Conservation (phyloP, 2,329 filamentous ascomycete genomes). For the Hirsutella thompsonii region DNA sequence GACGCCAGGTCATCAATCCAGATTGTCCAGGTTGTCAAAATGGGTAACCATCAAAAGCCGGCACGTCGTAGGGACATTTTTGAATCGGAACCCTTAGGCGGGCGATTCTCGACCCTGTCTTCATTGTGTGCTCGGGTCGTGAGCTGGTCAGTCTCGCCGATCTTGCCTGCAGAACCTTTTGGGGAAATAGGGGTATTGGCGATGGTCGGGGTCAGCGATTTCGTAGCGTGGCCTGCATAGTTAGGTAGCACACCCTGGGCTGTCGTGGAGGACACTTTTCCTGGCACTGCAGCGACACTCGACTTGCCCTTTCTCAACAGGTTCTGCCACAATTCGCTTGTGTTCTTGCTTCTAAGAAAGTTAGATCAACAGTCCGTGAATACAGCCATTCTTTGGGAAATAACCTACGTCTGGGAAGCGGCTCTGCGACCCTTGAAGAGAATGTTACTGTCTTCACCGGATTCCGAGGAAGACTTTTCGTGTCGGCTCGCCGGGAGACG, state of each 20-base stretch:
- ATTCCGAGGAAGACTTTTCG: conserved; percentile 15
- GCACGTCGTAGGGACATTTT: conserved; percentile 3
- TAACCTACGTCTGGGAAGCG: conserved; percentile 17
- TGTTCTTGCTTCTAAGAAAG: conserved; percentile 22
- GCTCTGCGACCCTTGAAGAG: conserved; percentile 23
- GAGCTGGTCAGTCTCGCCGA: conserved; percentile 10
- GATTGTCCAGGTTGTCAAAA: conserved; percentile 3
- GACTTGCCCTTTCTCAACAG: conserved; percentile 39
- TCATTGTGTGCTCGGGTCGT: conserved; percentile 7
- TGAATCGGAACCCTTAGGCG: conserved; percentile 14
- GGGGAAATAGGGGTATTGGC: conserved; percentile 23
- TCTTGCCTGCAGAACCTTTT: conserved; percentile 15
- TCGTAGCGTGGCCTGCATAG: conserved; percentile 37
- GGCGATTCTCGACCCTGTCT: conserved; percentile 32
- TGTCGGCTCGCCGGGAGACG: conserved; percentile 6
- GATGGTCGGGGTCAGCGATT: conserved; percentile 32
- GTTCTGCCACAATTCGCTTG: conserved; percentile 33
- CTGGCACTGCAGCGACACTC: conserved; percentile 30
- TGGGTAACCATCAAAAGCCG: neutral
- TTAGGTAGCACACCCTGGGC: conserved; percentile 41
- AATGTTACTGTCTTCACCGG: conserved; percentile 21
- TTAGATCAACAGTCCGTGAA: conserved; percentile 4
- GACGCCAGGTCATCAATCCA: neutral
- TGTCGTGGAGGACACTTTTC: conserved; percentile 38
- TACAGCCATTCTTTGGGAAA: neutral